Percentiles rank a stretch among this genome's conserved stretches.
These are phyloP conservation scores for Hippophae rhamnoides DNA, from an alignment of 306 rosid genomes.

Conservation along the genomic window DNA sequence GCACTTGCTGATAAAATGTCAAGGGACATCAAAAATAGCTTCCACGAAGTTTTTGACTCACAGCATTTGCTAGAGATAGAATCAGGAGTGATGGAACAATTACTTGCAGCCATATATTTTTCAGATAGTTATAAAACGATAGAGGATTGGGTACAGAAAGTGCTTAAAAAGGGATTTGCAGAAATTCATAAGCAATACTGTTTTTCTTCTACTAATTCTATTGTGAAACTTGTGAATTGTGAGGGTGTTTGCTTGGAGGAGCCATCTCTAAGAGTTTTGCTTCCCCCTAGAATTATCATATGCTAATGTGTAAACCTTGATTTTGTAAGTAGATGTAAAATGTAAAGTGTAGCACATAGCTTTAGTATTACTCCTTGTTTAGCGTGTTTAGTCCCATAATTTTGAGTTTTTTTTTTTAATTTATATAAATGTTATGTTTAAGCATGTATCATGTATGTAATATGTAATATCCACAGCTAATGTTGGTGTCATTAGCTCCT, in stretches of 20 bases:
- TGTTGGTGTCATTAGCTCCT: too few relatives aligned
- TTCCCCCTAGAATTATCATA: slow-evolving; percentile 51
- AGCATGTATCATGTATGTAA: too few relatives aligned
- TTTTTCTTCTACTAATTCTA: slow-evolving; percentile 31
- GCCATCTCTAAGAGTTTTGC: slow-evolving; percentile 32
- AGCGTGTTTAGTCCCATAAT: slow-evolving; percentile 38
- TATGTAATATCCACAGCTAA: too few relatives aligned
- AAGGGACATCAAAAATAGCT: slow-evolving; percentile 37
- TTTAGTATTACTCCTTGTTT: slow-evolving; percentile 23
- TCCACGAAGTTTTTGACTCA: slow-evolving; percentile 38
- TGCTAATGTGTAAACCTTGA: slow-evolving; percentile 26
- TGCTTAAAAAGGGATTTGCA: slow-evolving; percentile 46
- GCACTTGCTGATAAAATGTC: slow-evolving; percentile 43
- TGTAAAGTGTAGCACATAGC: slow-evolving; percentile 39
- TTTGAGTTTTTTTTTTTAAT: slow-evolving; percentile 22
- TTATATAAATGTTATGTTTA: too few relatives aligned
- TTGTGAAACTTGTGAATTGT: slow-evolving; percentile 45
- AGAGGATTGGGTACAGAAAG: slow-evolving; percentile 73
- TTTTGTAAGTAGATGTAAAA: slow-evolving; percentile 30
- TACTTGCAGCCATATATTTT: slow-evolving; percentile 59
- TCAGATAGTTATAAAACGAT: slow-evolving; percentile 41
- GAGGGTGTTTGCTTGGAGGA: slow-evolving; percentile 31
- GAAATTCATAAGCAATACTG: slow-evolving; percentile 43
- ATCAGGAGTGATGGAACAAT: slow-evolving; percentile 47
- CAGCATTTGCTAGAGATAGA: slow-evolving; percentile 46